Evolutionary conservation across 768 basidiomycete genomes (phyloP).

Genomic region (Termitomyces sp.): DNA sequence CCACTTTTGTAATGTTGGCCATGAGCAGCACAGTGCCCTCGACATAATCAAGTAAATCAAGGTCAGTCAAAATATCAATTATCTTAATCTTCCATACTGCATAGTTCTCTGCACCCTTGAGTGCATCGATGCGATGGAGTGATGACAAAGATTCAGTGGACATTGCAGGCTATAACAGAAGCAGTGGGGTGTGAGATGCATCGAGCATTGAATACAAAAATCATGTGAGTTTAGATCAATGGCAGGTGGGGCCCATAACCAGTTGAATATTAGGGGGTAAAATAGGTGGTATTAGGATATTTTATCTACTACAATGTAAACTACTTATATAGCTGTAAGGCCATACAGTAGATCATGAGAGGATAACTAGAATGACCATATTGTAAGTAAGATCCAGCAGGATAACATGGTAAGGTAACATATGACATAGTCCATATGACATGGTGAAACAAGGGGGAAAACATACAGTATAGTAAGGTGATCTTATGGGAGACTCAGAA

Average conservation of each 20-base stretch:
- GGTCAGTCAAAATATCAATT: neutral
- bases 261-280: neutral
- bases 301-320: neutral
- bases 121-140: neutral
- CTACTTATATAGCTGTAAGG: neutral
- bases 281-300: neutral
- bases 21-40: neutral
- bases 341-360: neutral
- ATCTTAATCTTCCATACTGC: slow-evolving; percentile 8
- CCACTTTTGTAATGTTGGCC: neutral
- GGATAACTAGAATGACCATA: neutral
- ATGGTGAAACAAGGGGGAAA: too few relatives aligned
- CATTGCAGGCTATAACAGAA: neutral
- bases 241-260: slow-evolving; percentile 6
- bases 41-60: neutral
- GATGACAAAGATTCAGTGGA: neutral
- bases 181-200: neutral
- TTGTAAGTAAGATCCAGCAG: slow-evolving; percentile 8
- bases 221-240: neutral
- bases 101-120: slow-evolving; percentile 3
- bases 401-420: too few relatives aligned
- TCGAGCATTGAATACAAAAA: neutral
- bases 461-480: too few relatives aligned
- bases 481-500: too few relatives aligned
- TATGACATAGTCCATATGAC: too few relatives aligned